These are phyloP conservation scores for Suhomyces chickasaworum DNA, from an alignment of 1,139 yeast species.

Conservation along the genomic window DNA sequence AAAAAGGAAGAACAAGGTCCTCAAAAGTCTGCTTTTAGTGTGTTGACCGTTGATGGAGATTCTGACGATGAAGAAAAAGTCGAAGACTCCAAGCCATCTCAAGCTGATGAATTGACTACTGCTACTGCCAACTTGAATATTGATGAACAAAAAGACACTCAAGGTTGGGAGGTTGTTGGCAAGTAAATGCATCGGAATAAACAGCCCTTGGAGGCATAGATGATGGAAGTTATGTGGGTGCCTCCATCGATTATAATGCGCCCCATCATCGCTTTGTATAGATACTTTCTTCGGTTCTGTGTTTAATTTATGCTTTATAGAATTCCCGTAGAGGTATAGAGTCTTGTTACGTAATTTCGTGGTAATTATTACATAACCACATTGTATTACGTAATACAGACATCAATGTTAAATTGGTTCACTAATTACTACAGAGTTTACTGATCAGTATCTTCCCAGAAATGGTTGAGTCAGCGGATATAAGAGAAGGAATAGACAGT, in stretches of 20 bases:
- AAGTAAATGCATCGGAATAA: slow-evolving; percentile 25
- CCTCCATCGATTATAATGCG: slow-evolving; percentile 1
- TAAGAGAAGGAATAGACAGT: slow-evolving; percentile 20
- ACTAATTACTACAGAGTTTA: not conserved
- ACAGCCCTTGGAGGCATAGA: slow-evolving; percentile 3
- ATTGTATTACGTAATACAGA: not conserved
- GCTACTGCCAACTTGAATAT: slow-evolving; percentile 47
- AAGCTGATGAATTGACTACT: slow-evolving; percentile 35
- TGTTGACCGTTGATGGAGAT: slow-evolving; percentile 59
- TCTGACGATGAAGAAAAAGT: slow-evolving; percentile 64
- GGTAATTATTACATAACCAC: not conserved
- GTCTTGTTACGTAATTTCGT: too few species aligned
- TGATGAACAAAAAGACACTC: slow-evolving; percentile 39
- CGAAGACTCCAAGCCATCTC: slow-evolving; percentile 30
- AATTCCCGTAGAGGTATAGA: not conserved
- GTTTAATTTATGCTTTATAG: slow-evolving; percentile 14
- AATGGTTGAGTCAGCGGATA: slow-evolving; percentile 13
- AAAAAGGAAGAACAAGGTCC: slow-evolving; percentile 42
- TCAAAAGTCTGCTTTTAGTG: slow-evolving; percentile 63
- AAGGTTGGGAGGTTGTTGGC: slow-evolving; percentile 69
- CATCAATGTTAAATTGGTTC: not conserved
- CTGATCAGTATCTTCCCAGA: not conserved
- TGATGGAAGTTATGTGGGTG: slow-evolving; percentile 1
- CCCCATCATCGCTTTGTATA: slow-evolving; percentile 10
- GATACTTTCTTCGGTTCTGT: slow-evolving; percentile 15